Conservation (phyloP, 1,284 basidiomycete genomes). For the Ustilago bromivora region DNA sequence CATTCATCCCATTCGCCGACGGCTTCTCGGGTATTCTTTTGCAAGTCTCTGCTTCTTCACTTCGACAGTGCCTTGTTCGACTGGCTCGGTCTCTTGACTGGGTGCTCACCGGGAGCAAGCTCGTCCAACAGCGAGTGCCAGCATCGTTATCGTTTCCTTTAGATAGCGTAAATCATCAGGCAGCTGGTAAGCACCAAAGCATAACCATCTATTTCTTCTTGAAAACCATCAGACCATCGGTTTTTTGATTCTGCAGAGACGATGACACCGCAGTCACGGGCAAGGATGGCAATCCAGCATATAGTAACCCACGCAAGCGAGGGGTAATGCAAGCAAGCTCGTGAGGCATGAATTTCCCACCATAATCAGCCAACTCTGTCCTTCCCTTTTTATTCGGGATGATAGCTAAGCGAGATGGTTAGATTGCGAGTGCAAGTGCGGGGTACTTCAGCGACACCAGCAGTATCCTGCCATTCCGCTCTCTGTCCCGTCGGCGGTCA, state of each 20-base stretch:
- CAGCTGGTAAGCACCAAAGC: background rate
- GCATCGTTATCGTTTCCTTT: background rate
- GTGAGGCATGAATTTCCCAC: constrained; percentile 4
- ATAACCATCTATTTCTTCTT: background rate
- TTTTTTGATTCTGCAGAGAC: too few relatives aligned
- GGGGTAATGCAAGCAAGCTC: background rate
- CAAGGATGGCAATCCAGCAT: background rate
- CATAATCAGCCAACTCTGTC: background rate
- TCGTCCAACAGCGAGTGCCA: background rate
- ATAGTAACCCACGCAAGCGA: background rate
- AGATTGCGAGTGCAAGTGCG: constrained; percentile 1
- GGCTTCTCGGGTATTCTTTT: constrained; percentile 12
- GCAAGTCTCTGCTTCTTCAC: background rate
- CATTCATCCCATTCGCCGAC: constrained; percentile 10
- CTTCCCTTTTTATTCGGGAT: background rate
- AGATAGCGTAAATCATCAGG: background rate
- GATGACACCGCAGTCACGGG: background rate
- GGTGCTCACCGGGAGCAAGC: constrained; percentile 2
- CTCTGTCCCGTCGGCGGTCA: background rate
- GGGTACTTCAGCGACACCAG: background rate
- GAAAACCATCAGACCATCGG: too few relatives aligned
- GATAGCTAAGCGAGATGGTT: constrained; percentile 3
- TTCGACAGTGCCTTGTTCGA: background rate
- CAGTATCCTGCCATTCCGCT: background rate
- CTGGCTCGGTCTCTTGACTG: background rate